Base-by-base conservation (phyloP, 202 grass and related monocot species). In the Setaria italica region DNA sequence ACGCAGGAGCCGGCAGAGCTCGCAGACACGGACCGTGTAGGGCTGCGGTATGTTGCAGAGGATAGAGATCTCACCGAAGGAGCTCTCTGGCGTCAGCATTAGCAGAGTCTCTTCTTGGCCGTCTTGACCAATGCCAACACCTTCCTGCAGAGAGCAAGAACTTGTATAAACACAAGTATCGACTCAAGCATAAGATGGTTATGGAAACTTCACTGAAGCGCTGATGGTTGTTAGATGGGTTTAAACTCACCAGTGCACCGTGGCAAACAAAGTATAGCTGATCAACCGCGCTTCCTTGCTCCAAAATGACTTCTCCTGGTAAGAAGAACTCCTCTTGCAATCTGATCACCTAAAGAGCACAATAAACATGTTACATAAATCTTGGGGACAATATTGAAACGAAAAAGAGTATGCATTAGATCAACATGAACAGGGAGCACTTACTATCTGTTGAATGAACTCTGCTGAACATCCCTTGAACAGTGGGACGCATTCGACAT, bases 361-460 rank as follows among this genome's bases (percentile, higher is more conserved):
- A 71, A 33, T 32, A 86, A 86, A 75, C 56, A 59, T 76, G 72
- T 67, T 57, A n/a, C 9, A 65, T 46, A 79, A 11, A 81, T 33
- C 7, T 50, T 81, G 21, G 2, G 20, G 1, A 87, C 47, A 71
- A 12, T 42, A 63, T 34, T 7, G 12, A 12, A 54, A 30, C 10
- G 9, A 42, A 30, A 65, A 33, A 82, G 81, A 48, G 3, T 80
- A 56, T 35, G 60, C 1, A 42, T 29, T 32, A 15, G 15, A 56
- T 62, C 10, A 21, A 30, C 9, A 16, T 21, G 87, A 67, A 90
- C 11, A 16, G 69, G n/a, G 4, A 30, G 1, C 29, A 62, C 92
- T 87, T 91, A 99, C 97, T 75, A 99, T 99, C 80, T 99, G 94
- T 65, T 97, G 92, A 87, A 91, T 99, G 82, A 99, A 99, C 78